Percentiles rank a stretch among this genome's conserved stretches.
phyloP scores from a whole-genome alignment of 352 stramenopile genomes.

The Phytophthora lateralis region DNA sequence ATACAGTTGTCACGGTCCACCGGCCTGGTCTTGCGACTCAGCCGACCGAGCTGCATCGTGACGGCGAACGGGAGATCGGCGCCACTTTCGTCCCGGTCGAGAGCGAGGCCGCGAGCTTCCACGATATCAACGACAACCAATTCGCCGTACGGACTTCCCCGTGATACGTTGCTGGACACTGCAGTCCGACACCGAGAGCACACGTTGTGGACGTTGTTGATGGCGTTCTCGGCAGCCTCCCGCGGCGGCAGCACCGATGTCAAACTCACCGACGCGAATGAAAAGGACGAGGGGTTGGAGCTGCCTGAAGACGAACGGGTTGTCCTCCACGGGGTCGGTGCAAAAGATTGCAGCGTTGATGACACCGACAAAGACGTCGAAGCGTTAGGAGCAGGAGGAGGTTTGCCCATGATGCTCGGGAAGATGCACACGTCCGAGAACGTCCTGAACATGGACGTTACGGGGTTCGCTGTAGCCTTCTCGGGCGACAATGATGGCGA shows the following conservation, averaged over 20 bases:
- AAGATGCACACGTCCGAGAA: conserved; percentile 40
- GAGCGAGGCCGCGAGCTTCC: conserved; percentile 50
- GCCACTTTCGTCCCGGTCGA: conserved; percentile 49
- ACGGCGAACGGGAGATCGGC: conserved; percentile 54
- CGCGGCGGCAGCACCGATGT: conserved; percentile 24
- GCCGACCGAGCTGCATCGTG: conserved; percentile 40
- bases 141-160: conserved; percentile 65
- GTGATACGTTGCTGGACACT: conserved; percentile 33
- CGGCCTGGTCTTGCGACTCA: conserved; percentile 44
- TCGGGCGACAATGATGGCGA: conserved; percentile 31
- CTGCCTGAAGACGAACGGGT: conserved; percentile 26
- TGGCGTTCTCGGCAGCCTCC: conserved; percentile 40
- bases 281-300: conserved; percentile 26
- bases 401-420: conserved; percentile 20
- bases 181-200: conserved; percentile 25
- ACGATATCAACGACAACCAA: conserved; percentile 71
- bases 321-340: conserved; percentile 59
- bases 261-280: conserved; percentile 22
- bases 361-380: conserved; percentile 11
- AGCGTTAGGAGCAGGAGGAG: conserved; percentile 9
- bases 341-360: conserved; percentile 44
- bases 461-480: conserved; percentile 21
- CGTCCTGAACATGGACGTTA: conserved; percentile 45
- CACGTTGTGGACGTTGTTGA: conserved; percentile 63
- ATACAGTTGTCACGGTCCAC: conserved; percentile 18